Evolutionary conservation across 768 basidiomycete genomes (phyloP).

Genomic region (Trametes cubensis): DNA sequence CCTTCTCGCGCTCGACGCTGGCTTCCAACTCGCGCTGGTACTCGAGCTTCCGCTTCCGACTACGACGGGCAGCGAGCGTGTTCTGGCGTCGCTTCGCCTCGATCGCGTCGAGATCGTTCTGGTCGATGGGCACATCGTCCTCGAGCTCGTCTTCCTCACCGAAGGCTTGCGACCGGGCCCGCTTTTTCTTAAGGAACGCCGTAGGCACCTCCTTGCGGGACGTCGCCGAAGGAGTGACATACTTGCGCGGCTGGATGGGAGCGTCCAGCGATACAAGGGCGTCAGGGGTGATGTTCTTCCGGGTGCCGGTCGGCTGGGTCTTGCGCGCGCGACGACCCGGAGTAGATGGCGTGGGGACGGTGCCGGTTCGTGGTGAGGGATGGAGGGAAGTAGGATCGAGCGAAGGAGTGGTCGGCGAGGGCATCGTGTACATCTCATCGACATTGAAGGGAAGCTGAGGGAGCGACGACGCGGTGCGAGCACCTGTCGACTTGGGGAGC

Average conservation of each 20-base stretch:
- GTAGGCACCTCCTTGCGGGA: constrained; percentile 75
- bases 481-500: constrained; percentile 29
- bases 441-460: constrained; percentile 33
- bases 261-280: constrained; percentile 71
- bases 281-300: constrained; percentile 68
- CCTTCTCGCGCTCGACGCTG: constrained; percentile 50
- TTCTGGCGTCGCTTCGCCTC: constrained; percentile 82
- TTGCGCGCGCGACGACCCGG: constrained; percentile 33
- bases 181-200: constrained; percentile 67
- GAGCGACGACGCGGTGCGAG: constrained; percentile 10
- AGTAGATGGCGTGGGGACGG: constrained; percentile 26
- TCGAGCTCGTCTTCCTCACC: constrained; percentile 55
- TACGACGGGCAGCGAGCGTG: constrained; percentile 81
- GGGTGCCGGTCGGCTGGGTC: constrained; percentile 61
- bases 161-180: constrained; percentile 50
- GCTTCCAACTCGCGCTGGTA: constrained; percentile 70
- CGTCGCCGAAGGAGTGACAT: constrained; percentile 70
- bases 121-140: constrained; percentile 41
- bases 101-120: constrained; percentile 66
- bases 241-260: constrained; percentile 79
- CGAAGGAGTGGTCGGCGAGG: constrained; percentile 53
- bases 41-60: constrained; percentile 72
- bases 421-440: constrained; percentile 46
- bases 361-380: constrained; percentile 35
- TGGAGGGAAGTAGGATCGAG: constrained; percentile 45